phyloP scores from a whole-genome alignment of 2,329 filamentous ascomycete genomes.

The Ophiostoma fasciatum region DNA sequence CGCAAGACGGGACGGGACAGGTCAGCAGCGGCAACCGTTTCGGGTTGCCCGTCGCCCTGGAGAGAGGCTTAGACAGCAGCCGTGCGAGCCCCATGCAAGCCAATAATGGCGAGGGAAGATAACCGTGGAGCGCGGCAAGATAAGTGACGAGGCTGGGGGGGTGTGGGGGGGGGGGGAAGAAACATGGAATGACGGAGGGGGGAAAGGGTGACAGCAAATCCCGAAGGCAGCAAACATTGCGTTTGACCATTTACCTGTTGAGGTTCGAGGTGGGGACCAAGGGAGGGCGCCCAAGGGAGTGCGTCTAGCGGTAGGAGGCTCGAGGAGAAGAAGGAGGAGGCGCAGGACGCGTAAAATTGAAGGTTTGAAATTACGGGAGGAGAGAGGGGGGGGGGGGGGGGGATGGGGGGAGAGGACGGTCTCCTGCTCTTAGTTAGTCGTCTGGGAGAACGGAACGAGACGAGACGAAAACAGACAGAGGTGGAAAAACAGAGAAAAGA shows the following conservation, averaged over 20 bases:
- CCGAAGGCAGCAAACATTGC: too few species aligned
- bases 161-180: not conserved
- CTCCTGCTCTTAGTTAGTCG: too few species aligned
- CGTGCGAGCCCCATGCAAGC: not conserved
- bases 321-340: not conserved
- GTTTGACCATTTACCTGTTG: too few species aligned
- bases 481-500: not conserved
- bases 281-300: too few species aligned
- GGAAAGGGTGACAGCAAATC: too few species aligned
- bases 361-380: not conserved
- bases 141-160: not conserved
- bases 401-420: not conserved
- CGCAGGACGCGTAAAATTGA: not conserved
- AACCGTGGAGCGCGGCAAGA: too few species aligned
- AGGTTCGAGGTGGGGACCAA: too few species aligned
- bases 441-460: too few species aligned
- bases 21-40: not conserved
- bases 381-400: not conserved
- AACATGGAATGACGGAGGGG: too few species aligned
- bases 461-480: not conserved
- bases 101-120: too few species aligned
- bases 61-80: constrained; percentile 2
- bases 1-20: not conserved
- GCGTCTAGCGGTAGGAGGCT: too few species aligned
- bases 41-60: not conserved